A percentile compares a stretch with the other conserved stretches of the same genome.
phyloP scores from a whole-genome alignment of 495 filamentous ascomycete genomes.

The Jackrogersella minutella region DNA sequence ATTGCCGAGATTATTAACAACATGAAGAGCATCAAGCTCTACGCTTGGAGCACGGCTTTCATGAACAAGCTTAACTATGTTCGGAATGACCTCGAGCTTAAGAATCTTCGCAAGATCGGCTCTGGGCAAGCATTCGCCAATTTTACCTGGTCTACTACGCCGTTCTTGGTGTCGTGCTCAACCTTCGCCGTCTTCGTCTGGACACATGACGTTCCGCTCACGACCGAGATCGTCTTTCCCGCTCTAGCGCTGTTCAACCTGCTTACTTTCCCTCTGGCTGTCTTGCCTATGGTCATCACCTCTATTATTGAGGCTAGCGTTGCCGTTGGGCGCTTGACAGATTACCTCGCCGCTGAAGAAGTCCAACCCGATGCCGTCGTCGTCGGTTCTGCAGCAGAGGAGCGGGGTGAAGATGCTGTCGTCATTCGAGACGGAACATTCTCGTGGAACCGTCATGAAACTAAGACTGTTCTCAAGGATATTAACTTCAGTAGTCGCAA shows the following conservation, averaged over 20 bases:
- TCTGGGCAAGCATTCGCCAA: conserved; percentile 92
- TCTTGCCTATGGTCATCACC: conserved; percentile 98
- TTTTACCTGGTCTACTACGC: conserved; percentile 99
- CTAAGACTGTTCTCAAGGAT: conserved; percentile 62
- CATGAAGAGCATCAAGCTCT: conserved; percentile 99
- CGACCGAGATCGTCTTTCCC: conserved; percentile 95
- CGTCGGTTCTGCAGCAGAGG: conserved; percentile 69
- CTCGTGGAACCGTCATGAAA: conserved; percentile 87
- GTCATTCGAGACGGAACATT: conserved; percentile 85
- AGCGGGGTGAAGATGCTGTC: conserved; percentile 84
- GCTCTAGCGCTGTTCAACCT: conserved; percentile 89
- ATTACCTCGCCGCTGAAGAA: conserved; percentile 88
- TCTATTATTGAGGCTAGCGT: conserved; percentile 96
- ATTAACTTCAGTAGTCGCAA: conserved; percentile 89
- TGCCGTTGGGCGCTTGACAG: conserved; percentile 84
- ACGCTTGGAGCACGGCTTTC: conserved; percentile 96
- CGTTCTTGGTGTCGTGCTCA: conserved; percentile 96
- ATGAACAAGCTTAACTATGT: conserved; percentile 97
- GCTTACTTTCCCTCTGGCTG: conserved; percentile 91
- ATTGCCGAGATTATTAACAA: conserved; percentile 99
- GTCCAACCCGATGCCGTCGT: conserved; percentile 84
- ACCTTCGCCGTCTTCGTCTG: conserved; percentile 96
- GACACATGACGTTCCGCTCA: conserved; percentile 79
- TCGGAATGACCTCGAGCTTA: conserved; percentile 92
- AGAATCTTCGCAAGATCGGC: conserved; percentile 95